Conservation (phyloP, 176 grass and related monocot species). For the Lolium rigidum region DNA sequence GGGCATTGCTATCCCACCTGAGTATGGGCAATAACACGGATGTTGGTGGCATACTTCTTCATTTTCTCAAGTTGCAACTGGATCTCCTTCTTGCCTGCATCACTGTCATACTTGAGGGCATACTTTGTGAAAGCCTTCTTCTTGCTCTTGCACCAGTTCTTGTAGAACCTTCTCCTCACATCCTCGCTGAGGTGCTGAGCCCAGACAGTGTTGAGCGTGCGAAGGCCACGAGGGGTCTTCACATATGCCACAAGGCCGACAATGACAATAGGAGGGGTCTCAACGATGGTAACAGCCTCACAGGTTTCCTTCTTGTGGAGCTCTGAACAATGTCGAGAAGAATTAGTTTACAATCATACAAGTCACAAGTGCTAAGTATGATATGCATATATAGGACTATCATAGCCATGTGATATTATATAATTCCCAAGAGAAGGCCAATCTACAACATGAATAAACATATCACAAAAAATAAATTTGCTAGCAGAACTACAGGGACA, state of each 20-base stretch:
- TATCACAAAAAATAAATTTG: neutral
- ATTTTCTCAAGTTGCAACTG: conserved; percentile 89
- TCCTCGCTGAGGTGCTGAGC: conserved; percentile 98
- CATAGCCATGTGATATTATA: neutral
- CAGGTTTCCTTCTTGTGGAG: conserved; percentile 99
- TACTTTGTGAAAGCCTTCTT: conserved; percentile 97
- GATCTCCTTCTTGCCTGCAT: conserved; percentile 89
- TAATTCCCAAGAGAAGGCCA: neutral
- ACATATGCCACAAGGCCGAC: conserved; percentile 91
- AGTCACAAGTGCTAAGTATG: neutral
- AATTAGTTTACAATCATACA: neutral
- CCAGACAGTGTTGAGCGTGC: conserved; percentile 86
- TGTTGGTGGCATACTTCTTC: conserved; percentile 87
- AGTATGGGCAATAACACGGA: conserved; percentile 91
- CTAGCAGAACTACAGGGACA: neutral
- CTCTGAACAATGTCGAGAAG: conserved; percentile 46
- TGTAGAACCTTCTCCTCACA: conserved; percentile 88
- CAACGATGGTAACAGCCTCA: conserved; percentile 91
- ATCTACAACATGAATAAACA: neutral
- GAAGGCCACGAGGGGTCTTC: conserved; percentile 86
- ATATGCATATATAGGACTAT: neutral
- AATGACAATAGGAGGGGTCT: conserved; percentile 86
- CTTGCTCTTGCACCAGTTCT: conserved; percentile 99
- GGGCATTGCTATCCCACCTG: conserved; percentile 51
- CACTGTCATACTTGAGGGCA: conserved; percentile 78